Percentiles rank a stretch among this genome's conserved stretches.
phyloP scores from a whole-genome alignment of 2,329 filamentous ascomycete genomes.

The Coleophoma eucalyptorum region DNA sequence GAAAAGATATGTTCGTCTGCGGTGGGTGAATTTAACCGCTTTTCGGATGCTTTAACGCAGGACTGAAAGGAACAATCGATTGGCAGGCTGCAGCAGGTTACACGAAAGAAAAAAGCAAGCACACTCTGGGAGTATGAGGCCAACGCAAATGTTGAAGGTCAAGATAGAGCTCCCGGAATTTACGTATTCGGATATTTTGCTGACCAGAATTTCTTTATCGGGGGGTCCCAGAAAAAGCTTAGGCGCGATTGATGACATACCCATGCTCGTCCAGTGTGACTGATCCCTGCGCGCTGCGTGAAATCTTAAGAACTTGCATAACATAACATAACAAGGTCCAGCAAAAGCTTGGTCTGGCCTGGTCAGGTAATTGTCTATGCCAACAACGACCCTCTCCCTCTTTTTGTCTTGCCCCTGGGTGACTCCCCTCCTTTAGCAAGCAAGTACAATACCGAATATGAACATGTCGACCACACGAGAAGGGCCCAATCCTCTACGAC shows the following conservation, averaged over 20 bases:
- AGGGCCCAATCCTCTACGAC: slow-evolving; percentile 53
- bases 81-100: not conserved
- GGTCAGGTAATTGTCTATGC: not conserved
- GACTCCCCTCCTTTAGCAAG: slow-evolving; percentile 5
- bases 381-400: slow-evolving; percentile 2
- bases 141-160: too few relatives aligned
- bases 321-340: too few relatives aligned
- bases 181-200: too few relatives aligned
- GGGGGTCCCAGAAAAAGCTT: too few relatives aligned
- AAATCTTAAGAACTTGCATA: too few relatives aligned
- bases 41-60: not conserved
- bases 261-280: too few relatives aligned
- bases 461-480: slow-evolving; percentile 44
- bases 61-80: not conserved
- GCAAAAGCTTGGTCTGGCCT: slow-evolving; percentile 4
- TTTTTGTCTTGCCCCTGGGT: not conserved
- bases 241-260: too few relatives aligned
- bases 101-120: not conserved
- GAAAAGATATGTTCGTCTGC: not conserved
- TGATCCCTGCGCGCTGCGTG: too few relatives aligned
- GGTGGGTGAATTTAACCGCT: not conserved
- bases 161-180: too few relatives aligned
- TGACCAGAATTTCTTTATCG: too few relatives aligned
- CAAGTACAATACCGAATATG: not conserved
- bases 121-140: too few relatives aligned